phyloP scores from a whole-genome alignment of 2,329 filamentous ascomycete genomes.

The Pyricularia sp. region DNA sequence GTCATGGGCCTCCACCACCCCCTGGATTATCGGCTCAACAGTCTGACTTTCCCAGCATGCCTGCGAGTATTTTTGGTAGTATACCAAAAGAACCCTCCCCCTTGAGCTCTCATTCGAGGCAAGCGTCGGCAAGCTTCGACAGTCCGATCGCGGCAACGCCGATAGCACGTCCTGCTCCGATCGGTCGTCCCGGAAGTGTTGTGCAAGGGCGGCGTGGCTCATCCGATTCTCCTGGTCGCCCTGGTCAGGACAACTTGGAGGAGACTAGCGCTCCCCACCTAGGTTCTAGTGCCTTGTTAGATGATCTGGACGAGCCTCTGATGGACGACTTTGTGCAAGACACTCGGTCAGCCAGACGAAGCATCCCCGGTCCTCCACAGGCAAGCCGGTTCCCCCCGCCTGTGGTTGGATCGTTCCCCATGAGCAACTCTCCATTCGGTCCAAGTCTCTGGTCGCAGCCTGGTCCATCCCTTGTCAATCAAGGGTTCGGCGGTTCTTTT shows the following conservation, averaged over 20 bases:
- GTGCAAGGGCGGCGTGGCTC: slow-evolving; percentile 38
- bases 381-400: slow-evolving; percentile 1
- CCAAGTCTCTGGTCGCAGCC: slow-evolving; percentile 11
- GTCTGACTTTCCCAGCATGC: slow-evolving; percentile 3
- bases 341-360: slow-evolving; percentile 12
- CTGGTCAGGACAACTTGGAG: slow-evolving; percentile 58
- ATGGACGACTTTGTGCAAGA: slow-evolving; percentile 17
- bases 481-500: slow-evolving; percentile 5
- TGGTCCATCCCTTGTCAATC: background rate
- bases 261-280: slow-evolving; percentile 55
- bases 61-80: slow-evolving; percentile 8
- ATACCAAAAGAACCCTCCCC: slow-evolving; percentile 19
- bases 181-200: slow-evolving; percentile 75
- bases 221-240: slow-evolving; percentile 18
- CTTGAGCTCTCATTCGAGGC: slow-evolving; percentile 60
- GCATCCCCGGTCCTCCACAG: slow-evolving; percentile 2
- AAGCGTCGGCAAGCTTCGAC: slow-evolving; percentile 64
- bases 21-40: slow-evolving; percentile 4
- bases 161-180: slow-evolving; percentile 75
- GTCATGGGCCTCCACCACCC: slow-evolving; percentile 12
- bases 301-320: slow-evolving; percentile 56
- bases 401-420: slow-evolving; percentile 4
- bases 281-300: slow-evolving; percentile 81
- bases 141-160: slow-evolving; percentile 48
- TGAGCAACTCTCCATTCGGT: slow-evolving; percentile 10